Base-by-base conservation (phyloP, 1,139 yeast genomes). In the Scheffersomyces lignicola region DNA sequence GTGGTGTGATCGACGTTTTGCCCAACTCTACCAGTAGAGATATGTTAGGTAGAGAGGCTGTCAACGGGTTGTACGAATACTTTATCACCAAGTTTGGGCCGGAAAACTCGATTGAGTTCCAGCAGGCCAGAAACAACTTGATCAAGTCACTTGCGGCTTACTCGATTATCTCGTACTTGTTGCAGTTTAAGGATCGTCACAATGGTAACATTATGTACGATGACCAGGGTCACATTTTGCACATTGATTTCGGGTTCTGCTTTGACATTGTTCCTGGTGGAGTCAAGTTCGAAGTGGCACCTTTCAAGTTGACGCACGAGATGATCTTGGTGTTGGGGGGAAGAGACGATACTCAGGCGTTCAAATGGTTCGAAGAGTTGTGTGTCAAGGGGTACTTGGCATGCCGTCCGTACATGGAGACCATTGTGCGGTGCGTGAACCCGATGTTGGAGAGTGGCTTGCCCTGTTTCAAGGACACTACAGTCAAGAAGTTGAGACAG, bases 231-330 rank as follows among this genome's bases (percentile, higher is more conserved):
- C 97, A 92, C 56, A 78, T 94, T 40, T 68, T 94, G 42, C 99
- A 94, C 60, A 87, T 94, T 61, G 99, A 94, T 65, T 94, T 94
- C 65, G 98, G 99, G 4, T 92, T 94, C 71, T 90, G 97, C 53
- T 94, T 94, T 60, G 98, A 94, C 63, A 92, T 94, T 62, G 97
- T 88, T 24, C 99, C 99, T 4, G 99, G 99, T 45, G 98, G 98
- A 24, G 97, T 94, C 37, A 87, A 83, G 51, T 94, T 94, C 58
- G 99, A 94, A 56, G 95, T 89, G 12, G 96, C 96, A 1, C 98
- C 98, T 11, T 94, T 94, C 72, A 94, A 94, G 58, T 76, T 94
- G 47, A 92, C 98, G 4, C 87, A 84, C 51, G 99, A 94, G 55
- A 94, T 94, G 98, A 84, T 94, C 13, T 75, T 80, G 55, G 97